Evolutionary conservation across 75 land plant species (phyloP).

Genomic region (Picea glauca): DNA sequence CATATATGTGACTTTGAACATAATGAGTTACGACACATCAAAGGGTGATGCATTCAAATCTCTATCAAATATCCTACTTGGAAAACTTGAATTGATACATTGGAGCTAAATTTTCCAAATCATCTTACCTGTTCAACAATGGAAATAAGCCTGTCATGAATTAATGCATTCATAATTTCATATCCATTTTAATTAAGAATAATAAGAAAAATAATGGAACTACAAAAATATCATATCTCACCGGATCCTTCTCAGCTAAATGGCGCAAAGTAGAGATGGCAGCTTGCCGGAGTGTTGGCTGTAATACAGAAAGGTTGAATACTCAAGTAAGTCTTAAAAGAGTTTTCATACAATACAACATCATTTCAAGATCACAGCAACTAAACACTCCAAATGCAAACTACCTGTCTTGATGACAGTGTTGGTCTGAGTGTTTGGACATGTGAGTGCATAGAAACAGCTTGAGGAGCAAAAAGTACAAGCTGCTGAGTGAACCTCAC

Average conservation of each 20-base stretch:
- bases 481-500: constrained; percentile 94
- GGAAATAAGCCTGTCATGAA: no score
- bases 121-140: no score
- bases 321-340: neutral
- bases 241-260: constrained; percentile 91
- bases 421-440: constrained; percentile 86
- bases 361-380: neutral
- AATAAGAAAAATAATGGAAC: neutral
- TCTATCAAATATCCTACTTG: no score
- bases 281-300: constrained; percentile 92
- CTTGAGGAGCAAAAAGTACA: constrained; percentile 98
- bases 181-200: no score
- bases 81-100: no score
- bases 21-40: no score
- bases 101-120: no score
- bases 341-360: no score
- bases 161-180: no score
- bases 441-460: constrained; percentile 85
- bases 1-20: no score
- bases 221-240: constrained; percentile 25
- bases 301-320: constrained; percentile 13
- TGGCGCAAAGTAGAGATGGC: constrained; percentile 88
- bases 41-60: no score
- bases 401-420: constrained; percentile 87
- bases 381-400: neutral